Evolutionary conservation across 768 basidiomycete species (phyloP), one percentile per base, ranked within the genome.

Genomic region (Boletus eberwhitei): DNA sequence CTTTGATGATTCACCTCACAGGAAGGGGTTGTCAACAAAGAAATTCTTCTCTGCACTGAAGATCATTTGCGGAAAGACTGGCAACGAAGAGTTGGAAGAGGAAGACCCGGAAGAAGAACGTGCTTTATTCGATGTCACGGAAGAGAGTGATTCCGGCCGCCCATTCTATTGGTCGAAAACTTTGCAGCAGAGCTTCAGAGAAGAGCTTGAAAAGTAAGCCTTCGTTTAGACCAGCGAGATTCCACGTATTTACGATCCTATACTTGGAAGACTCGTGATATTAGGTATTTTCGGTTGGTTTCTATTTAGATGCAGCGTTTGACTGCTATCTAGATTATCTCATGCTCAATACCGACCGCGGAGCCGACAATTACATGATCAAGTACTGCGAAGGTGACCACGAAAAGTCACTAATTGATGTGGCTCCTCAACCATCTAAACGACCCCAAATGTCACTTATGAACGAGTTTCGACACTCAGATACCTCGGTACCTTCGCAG

Each of bases 291-390:
- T 46, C 3, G n/a, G 9, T 39, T 11, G 24, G 3, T 22, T 51
- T 42, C 19, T 31, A 19, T 22, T 31, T 48, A 29, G 55, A 31
- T 19, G 16, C 37, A 38, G 19, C 19, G 5, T 55, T 58, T 54
- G 59, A 54, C 39, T 17, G 12, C 9, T 21, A 1, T 53, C 22
- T 57, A 89, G 92, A 95, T 71, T 93, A 88, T 71, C 77, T 96
- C 41, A 95, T 95, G 87, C 83, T 92, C 49, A 95, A 94, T 69
- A 95, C 93, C 19, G 93, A 93, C 66, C 84, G 92, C 48, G 70
- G 84, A 17, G 86, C 90, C 1, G 91, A 93, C 74, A 92, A 93
- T 69, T 93, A 89, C 71, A 93, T 93, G 91, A 88, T 93, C 72
- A 93, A 90, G 69, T 90, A 86, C 66, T 93, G 91, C 66, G 88